Evolutionary conservation across 345 rosid species (phyloP).

Genomic region (Ceriops decandra): DNA sequence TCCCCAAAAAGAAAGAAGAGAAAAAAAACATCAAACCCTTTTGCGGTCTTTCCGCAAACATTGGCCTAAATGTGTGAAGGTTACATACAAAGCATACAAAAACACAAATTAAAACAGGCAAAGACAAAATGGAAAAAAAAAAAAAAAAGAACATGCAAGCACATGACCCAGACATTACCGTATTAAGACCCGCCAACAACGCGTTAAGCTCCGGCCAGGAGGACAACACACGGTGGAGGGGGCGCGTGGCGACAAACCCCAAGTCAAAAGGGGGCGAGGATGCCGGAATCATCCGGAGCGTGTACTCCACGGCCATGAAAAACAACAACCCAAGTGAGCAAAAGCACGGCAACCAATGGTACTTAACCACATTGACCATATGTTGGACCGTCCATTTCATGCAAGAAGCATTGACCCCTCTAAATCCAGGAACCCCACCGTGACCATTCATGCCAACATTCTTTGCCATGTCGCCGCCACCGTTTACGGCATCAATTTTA

Average conservation of each 20-base stretch:
- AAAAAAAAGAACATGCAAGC: not conserved
- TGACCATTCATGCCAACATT: not conserved
- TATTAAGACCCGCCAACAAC: conserved; percentile 73
- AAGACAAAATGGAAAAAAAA: not conserved
- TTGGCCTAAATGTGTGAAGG: too few relatives aligned
- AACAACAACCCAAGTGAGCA: conserved; percentile 62
- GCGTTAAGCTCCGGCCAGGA: conserved; percentile 77
- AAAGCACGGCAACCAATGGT: conserved; percentile 67
- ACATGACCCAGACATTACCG: conserved; percentile 37
- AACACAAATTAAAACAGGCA: too few relatives aligned
- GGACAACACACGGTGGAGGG: conserved; percentile 54
- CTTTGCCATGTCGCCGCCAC: not conserved
- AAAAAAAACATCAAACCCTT: too few relatives aligned
- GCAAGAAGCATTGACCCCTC: conserved; percentile 38
- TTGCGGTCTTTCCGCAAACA: too few relatives aligned
- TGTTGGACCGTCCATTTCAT: conserved; percentile 61
- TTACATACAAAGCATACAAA: too few relatives aligned
- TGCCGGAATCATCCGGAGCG: conserved; percentile 78
- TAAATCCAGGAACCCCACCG: not conserved
- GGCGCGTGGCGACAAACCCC: conserved; percentile 72
- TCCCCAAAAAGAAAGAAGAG: too few relatives aligned
- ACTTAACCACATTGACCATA: conserved; percentile 44
- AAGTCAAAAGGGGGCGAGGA: conserved; percentile 74
- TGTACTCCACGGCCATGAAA: conserved; percentile 92
- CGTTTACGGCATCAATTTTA: not conserved